phyloP scores from a whole-genome alignment of 306 rosid species.

The Senna siamea region DNA sequence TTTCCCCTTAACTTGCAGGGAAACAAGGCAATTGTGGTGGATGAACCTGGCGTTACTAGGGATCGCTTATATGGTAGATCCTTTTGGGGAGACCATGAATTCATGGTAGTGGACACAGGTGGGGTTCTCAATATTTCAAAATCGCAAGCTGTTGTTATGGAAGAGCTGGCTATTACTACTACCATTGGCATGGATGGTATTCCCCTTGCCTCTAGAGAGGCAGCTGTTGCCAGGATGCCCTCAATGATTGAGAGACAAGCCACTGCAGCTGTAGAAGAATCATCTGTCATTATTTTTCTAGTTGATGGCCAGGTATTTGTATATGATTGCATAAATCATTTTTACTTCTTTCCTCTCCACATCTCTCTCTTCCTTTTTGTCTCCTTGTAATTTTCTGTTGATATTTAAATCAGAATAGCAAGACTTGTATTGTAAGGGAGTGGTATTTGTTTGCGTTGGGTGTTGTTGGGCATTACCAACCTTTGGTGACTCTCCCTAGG shows the following conservation, averaged over 20 bases:
- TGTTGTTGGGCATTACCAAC: constrained; percentile 1
- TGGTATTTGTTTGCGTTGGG: constrained; percentile 10
- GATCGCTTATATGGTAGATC: constrained; percentile 96
- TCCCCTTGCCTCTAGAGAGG: constrained; percentile 88
- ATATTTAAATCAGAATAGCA: constrained; percentile 17
- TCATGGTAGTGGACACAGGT: constrained; percentile 96
- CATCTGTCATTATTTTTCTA: constrained; percentile 79
- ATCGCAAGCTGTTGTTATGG: constrained; percentile 77
- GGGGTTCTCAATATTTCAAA: constrained; percentile 89
- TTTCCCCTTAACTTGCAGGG: constrained; percentile 57
- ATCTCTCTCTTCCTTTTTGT: not conserved
- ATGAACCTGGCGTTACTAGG: constrained; percentile 98
- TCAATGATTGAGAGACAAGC: constrained; percentile 98
- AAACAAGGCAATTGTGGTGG: constrained; percentile 93
- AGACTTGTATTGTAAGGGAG: constrained; percentile 4
- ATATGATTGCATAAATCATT: constrained; percentile 19
- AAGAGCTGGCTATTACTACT: constrained; percentile 82
- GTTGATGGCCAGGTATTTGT: constrained; percentile 89
- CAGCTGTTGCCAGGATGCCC: constrained; percentile 95
- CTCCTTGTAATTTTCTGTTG: constrained; percentile 4
- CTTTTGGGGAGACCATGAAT: constrained; percentile 84
- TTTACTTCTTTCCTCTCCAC: constrained; percentile 17
- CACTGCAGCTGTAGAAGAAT: constrained; percentile 85
- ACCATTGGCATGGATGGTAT: constrained; percentile 97
- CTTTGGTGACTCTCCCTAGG: not conserved